Evolutionary conservation across 1,139 yeast species (phyloP).

Genomic region (Kodamaea arcana): DNA sequence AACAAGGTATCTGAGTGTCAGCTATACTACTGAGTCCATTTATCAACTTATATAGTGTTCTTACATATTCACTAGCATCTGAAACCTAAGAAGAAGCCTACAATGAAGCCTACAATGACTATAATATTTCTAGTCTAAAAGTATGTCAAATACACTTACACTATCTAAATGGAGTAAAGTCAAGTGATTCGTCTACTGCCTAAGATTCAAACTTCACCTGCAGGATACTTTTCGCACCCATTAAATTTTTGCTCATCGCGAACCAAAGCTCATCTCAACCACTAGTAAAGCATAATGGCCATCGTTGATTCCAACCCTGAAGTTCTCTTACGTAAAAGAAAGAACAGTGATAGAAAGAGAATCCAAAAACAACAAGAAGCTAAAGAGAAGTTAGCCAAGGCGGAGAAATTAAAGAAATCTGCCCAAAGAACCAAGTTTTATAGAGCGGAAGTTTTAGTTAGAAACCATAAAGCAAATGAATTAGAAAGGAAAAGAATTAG

Average conservation of each 20-base stretch:
- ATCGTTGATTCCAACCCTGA: conserved; percentile 69
- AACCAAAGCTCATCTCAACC: background rate
- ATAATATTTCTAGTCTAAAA: too few relatives aligned
- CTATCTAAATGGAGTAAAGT: too few relatives aligned
- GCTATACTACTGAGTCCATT: too few relatives aligned
- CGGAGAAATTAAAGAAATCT: conserved; percentile 30
- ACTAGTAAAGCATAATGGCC: conserved; percentile 28
- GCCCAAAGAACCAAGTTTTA: conserved; percentile 49
- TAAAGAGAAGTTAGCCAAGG: conserved; percentile 18
- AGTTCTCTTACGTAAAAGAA: conserved; percentile 69
- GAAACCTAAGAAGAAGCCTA: too few relatives aligned
- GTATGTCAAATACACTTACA: too few relatives aligned
- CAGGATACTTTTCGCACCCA: too few relatives aligned
- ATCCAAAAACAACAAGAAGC: conserved; percentile 57
- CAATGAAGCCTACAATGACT: too few relatives aligned
- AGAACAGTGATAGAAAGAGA: conserved; percentile 69
- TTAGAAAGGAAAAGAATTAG: conserved; percentile 66
- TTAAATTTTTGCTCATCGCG: background rate
- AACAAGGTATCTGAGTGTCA: too few relatives aligned
- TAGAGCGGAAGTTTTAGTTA: conserved; percentile 70
- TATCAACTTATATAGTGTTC: too few relatives aligned
- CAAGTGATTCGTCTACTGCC: too few relatives aligned
- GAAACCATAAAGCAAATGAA: conserved; percentile 58
- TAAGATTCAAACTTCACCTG: too few relatives aligned
- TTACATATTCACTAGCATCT: too few relatives aligned